phyloP scores from a whole-genome alignment of 345 rosid species.

The Gossypioides kirkii region DNA sequence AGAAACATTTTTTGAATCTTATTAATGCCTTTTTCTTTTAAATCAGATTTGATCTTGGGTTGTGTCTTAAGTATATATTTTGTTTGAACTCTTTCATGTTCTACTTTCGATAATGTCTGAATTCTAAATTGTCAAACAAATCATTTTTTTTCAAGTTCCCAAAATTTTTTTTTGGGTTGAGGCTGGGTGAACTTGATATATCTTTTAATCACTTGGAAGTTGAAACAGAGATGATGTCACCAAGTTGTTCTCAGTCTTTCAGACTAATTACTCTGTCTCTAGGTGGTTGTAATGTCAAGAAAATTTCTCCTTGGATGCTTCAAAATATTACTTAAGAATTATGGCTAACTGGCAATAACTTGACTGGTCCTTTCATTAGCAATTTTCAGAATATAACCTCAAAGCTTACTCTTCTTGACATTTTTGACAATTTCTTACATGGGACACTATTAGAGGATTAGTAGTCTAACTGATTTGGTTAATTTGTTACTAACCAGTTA shows the following conservation, averaged over 20 bases:
- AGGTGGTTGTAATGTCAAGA: slow-evolving; percentile 12
- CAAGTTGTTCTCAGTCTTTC: slow-evolving; percentile 12
- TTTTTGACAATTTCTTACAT: not conserved
- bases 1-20: too few species aligned
- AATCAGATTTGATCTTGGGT: too few species aligned
- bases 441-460: too few species aligned
- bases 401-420: not conserved
- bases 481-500: too few species aligned
- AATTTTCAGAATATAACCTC: slow-evolving; percentile 1
- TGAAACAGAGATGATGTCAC: slow-evolving; percentile 12
- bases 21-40: too few species aligned
- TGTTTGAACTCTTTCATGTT: too few species aligned
- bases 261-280: not conserved
- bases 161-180: too few species aligned
- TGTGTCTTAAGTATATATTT: too few species aligned
- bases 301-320: slow-evolving; percentile 14
- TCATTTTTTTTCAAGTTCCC: too few species aligned
- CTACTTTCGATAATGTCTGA: too few species aligned
- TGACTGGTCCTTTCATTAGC: slow-evolving; percentile 13
- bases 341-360: slow-evolving; percentile 6
- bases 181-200: slow-evolving; percentile 9
- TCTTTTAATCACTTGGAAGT: not conserved
- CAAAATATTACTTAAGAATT: not conserved
- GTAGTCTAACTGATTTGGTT: too few species aligned
- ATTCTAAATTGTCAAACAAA: too few species aligned